A percentile compares a stretch with the other conserved stretches of the same genome.
phyloP scores from a whole-genome alignment of 257 asterid genomes.

The Solanum gandarillasii region DNA sequence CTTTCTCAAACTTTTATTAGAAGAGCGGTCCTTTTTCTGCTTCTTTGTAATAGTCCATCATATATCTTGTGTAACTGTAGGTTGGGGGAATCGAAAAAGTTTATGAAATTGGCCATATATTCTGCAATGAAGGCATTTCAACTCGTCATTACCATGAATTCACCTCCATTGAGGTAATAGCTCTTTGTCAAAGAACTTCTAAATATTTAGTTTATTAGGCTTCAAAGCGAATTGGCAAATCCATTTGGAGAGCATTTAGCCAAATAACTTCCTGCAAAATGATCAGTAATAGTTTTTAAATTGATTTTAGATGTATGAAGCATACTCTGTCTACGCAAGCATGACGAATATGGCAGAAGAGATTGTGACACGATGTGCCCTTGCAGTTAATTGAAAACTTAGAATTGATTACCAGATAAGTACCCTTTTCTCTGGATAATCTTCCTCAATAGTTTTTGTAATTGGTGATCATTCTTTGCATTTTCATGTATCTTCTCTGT shows the following conservation, averaged over 20 bases:
- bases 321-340: constrained; percentile 87
- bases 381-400: constrained; percentile 74
- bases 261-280: neutral
- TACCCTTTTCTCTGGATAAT: neutral
- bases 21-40: neutral
- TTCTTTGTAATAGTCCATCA: neutral
- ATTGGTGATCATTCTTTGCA: neutral
- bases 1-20: neutral
- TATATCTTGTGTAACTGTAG: constrained; percentile 17
- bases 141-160: constrained; percentile 24
- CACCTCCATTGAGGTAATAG: constrained; percentile 87
- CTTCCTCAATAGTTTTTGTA: neutral
- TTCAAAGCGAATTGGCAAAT: neutral
- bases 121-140: constrained; percentile 72
- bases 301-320: constrained; percentile 67
- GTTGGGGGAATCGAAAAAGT: constrained; percentile 94
- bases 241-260: neutral
- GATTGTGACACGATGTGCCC: constrained; percentile 68
- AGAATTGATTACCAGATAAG: constrained; percentile 79
- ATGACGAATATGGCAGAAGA: constrained; percentile 95
- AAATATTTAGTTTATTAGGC: neutral
- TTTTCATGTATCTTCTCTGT: neutral
- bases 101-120: constrained; percentile 86
- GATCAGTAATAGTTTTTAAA: neutral
- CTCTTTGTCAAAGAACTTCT: neutral